phyloP scores from a whole-genome alignment of 768 basidiomycete genomes.

The Amanita thiersii region DNA sequence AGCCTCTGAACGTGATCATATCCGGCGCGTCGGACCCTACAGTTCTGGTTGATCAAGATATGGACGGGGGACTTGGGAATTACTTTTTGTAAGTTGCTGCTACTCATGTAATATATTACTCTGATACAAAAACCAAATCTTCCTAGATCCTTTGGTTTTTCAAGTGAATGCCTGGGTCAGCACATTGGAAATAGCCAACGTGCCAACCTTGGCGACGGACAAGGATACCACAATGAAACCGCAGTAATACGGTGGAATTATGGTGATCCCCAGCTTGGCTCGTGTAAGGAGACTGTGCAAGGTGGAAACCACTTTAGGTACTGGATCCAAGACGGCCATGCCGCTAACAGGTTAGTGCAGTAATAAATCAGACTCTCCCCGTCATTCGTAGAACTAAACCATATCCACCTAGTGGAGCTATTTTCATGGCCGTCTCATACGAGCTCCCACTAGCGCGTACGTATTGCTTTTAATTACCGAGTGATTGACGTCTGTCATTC shows the following conservation, averaged over 20 bases:
- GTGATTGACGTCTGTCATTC: constrained; percentile 2
- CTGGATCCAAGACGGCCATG: constrained; percentile 70
- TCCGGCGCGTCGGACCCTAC: constrained; percentile 64
- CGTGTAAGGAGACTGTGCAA: constrained; percentile 77
- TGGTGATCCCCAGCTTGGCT: constrained; percentile 69
- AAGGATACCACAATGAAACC: constrained; percentile 67
- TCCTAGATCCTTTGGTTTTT: constrained; percentile 60
- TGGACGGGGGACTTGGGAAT: constrained; percentile 71
- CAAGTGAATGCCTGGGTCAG: constrained; percentile 80
- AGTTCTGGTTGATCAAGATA: constrained; percentile 53
- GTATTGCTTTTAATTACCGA: constrained; percentile 10
- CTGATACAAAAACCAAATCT: background rate
- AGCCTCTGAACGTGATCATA: constrained; percentile 81
- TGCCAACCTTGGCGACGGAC: constrained; percentile 80
- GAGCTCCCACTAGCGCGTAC: constrained; percentile 57
- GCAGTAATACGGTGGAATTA: constrained; percentile 84
- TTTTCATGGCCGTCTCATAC: constrained; percentile 71
- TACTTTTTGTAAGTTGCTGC: constrained; percentile 60
- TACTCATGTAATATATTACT: background rate
- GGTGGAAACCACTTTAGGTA: constrained; percentile 89
- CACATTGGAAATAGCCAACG: constrained; percentile 59
- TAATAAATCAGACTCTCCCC: background rate
- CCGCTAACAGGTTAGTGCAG: constrained; percentile 44
- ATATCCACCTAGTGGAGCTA: constrained; percentile 42
- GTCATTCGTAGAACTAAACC: background rate